Conservation (phyloP, 179 eudicot species). For the Beta corolliflora region DNA sequence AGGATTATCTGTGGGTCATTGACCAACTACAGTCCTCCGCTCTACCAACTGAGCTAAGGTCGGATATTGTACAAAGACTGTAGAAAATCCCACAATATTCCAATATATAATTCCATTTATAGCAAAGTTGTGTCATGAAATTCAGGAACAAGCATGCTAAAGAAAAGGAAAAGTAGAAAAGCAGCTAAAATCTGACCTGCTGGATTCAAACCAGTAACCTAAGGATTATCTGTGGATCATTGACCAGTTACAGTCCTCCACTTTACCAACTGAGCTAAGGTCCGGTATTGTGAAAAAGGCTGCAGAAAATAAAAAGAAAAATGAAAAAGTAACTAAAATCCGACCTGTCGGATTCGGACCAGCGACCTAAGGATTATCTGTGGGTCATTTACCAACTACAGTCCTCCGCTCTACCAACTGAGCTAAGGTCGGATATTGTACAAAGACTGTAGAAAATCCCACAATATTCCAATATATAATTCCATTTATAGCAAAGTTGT, state of each 20-base stretch:
- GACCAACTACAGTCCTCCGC: background rate
- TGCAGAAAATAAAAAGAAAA: too few species aligned
- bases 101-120: background rate
- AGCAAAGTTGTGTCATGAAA: background rate
- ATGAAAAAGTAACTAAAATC: slow-evolving; percentile 10
- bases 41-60: background rate
- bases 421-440: background rate
- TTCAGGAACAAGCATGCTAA: background rate
- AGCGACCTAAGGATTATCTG: slow-evolving; percentile 59
- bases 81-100: background rate
- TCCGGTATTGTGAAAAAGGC: background rate
- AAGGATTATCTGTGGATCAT: slow-evolving; percentile 33
- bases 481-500: background rate
- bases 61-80: background rate
- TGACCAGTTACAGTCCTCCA: background rate
- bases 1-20: slow-evolving; percentile 17
- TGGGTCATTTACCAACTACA: background rate
- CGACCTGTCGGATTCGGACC: slow-evolving; percentile 81
- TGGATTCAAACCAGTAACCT: slow-evolving; percentile 79
- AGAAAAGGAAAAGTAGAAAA: background rate
- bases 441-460: too few species aligned
- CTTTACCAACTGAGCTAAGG: slow-evolving; percentile 8
- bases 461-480: too few species aligned
- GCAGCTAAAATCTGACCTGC: slow-evolving; percentile 45
- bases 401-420: background rate